Evolutionary conservation across 169 alveolate genomes (phyloP).

Genomic region (Eimeria sp.): DNA sequence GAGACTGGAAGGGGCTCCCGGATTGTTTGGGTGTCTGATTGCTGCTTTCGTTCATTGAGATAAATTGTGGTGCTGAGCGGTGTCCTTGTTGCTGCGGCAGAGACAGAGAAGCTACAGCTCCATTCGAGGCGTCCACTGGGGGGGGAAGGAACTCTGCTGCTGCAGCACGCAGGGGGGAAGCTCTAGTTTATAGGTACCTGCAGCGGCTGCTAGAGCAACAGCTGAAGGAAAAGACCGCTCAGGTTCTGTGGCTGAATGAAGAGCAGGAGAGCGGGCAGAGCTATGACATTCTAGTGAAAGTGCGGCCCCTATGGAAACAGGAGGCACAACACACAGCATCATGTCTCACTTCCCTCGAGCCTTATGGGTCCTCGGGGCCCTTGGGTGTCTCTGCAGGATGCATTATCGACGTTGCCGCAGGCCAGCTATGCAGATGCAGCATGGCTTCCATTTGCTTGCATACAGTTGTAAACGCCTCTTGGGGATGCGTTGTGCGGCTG

Average conservation of each 20-base stretch:
- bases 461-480: background rate
- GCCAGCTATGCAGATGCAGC: background rate
- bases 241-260: conserved; percentile 73
- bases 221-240: conserved; percentile 13
- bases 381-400: background rate
- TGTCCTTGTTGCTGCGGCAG: conserved; percentile 3
- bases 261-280: conserved; percentile 73
- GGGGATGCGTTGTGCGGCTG: background rate
- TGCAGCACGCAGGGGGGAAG: conserved; percentile 60
- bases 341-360: background rate
- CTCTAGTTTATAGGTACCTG: conserved; percentile 41
- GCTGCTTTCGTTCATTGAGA: background rate
- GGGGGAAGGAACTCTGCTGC: conserved; percentile 11
- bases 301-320: background rate
- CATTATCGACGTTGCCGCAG: background rate
- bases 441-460: background rate
- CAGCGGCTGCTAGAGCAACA: conserved; percentile 61
- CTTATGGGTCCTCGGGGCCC: background rate
- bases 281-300: conserved; percentile 73
- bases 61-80: background rate
- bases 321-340: background rate
- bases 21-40: background rate
- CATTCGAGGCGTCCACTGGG: background rate
- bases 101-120: conserved; percentile 39
- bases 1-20: background rate